Conservation (phyloP, 2,329 filamentous ascomycete species). For the Microsporum ferrugineum region DNA sequence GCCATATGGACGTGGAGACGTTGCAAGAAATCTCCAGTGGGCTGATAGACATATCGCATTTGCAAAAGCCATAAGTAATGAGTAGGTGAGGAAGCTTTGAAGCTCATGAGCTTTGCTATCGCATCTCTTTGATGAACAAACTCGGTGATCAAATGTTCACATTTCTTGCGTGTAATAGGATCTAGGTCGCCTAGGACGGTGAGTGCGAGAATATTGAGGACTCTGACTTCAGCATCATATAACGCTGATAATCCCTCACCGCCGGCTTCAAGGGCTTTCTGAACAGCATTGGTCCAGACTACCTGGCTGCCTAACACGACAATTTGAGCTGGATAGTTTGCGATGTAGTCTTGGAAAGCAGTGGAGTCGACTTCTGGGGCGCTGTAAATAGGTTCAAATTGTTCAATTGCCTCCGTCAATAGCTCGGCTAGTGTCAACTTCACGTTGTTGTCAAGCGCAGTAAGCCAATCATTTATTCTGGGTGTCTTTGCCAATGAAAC, state of each 20-base stretch:
- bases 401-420: constrained; percentile 70
- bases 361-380: constrained; percentile 57
- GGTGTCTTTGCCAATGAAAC: constrained; percentile 90
- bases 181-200: constrained; percentile 86
- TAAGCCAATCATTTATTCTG: constrained; percentile 98
- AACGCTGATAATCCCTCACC: constrained; percentile 58
- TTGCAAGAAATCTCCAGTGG: constrained; percentile 68
- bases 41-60: constrained; percentile 88
- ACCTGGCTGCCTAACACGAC: constrained; percentile 89
- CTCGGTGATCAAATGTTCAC: constrained; percentile 96
- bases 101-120: constrained; percentile 71
- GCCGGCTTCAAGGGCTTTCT: constrained; percentile 60
- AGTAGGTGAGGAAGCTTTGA: constrained; percentile 60
- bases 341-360: constrained; percentile 69
- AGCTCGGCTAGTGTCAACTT: constrained; percentile 86
- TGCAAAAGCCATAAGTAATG: constrained; percentile 91
- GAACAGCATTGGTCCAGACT: constrained; percentile 83
- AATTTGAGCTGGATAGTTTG: constrained; percentile 79
- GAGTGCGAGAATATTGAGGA: constrained; percentile 73
- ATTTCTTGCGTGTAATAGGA: constrained; percentile 82
- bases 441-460: constrained; percentile 83
- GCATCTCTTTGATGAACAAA: constrained; percentile 95
- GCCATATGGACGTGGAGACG: constrained; percentile 91
- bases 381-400: constrained; percentile 68
- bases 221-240: constrained; percentile 70